Evolutionary conservation across 2,329 filamentous ascomycete genomes (phyloP).

Genomic region (Colletotrichum ledebouriae): DNA sequence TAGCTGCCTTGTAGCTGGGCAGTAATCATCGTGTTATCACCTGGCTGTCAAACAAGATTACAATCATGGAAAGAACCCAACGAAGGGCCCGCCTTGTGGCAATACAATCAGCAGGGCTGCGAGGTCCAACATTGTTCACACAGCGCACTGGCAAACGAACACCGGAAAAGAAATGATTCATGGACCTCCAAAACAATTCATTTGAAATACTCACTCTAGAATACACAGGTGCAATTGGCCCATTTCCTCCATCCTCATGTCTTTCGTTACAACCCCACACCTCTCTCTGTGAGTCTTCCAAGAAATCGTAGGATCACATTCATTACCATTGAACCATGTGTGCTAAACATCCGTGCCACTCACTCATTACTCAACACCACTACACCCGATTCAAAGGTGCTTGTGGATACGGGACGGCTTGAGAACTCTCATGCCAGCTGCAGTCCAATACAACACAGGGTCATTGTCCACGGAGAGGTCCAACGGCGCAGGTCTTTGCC

Average conservation of each 20-base stretch:
- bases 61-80: too few species aligned
- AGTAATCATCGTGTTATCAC: too few species aligned
- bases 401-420: slow-evolving; percentile 31
- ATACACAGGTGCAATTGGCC: slow-evolving; percentile 39
- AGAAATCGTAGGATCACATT: slow-evolving; percentile 36
- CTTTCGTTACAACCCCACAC: slow-evolving; percentile 26
- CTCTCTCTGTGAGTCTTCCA: slow-evolving; percentile 30
- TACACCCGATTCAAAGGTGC: background rate
- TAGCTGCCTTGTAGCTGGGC: too few species aligned
- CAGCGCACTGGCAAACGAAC: background rate
- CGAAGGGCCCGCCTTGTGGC: too few species aligned
- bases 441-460: slow-evolving; percentile 30
- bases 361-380: background rate
- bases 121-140: too few species aligned
- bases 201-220: slow-evolving; percentile 35
- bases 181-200: slow-evolving; percentile 41
- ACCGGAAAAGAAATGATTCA: background rate
- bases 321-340: background rate
- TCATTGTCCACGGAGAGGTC: background rate
- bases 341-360: background rate
- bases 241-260: slow-evolving; percentile 36
- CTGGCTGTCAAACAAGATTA: too few species aligned
- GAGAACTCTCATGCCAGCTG: slow-evolving; percentile 21
- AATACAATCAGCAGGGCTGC: too few species aligned
- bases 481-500: slow-evolving; percentile 36